These are phyloP conservation scores for Russula emetica DNA, from an alignment of 768 basidiomycete genomes.

Conservation along the genomic window DNA sequence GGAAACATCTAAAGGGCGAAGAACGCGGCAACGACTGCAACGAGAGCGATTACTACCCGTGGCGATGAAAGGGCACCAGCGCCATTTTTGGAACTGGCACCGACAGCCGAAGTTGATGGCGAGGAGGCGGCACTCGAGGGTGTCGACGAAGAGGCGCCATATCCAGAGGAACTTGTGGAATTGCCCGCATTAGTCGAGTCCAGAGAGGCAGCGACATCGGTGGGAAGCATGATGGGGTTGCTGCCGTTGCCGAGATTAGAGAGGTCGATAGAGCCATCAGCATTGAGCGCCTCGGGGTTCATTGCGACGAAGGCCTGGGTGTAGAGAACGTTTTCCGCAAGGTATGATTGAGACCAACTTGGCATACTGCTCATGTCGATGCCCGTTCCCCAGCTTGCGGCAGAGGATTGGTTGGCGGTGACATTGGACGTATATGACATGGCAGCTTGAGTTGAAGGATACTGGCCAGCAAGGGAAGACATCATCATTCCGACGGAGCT, in stretches of 20 bases:
- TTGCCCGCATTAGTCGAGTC: slow-evolving; percentile 32
- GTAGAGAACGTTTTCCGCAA: slow-evolving; percentile 58
- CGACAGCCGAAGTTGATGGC: slow-evolving; percentile 29
- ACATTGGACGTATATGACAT: slow-evolving; percentile 45
- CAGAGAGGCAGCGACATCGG: slow-evolving; percentile 49
- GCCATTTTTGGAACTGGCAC: slow-evolving; percentile 34
- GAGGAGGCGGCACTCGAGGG: slow-evolving; percentile 25
- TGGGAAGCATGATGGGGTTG: slow-evolving; percentile 56
- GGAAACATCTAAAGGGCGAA: slow-evolving; percentile 39
- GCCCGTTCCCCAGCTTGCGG: slow-evolving; percentile 57
- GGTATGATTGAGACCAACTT: slow-evolving; percentile 45
- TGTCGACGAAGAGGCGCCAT: slow-evolving; percentile 24
- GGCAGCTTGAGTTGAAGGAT: slow-evolving; percentile 55
- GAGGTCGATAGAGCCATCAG: slow-evolving; percentile 51
- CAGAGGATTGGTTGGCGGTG: slow-evolving; percentile 47
- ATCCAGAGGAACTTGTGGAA: slow-evolving; percentile 30
- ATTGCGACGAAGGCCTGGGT: slow-evolving; percentile 43
- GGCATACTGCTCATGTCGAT: slow-evolving; percentile 56
- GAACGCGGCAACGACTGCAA: slow-evolving; percentile 45
- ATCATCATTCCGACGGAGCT: slow-evolving; percentile 54
- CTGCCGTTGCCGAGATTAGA: slow-evolving; percentile 36
- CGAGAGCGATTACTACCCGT: slow-evolving; percentile 45
- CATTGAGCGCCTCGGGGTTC: slow-evolving; percentile 49
- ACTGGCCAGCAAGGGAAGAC: slow-evolving; percentile 36
- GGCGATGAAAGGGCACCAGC: slow-evolving; percentile 48